Base-by-base conservation (phyloP, 768 basidiomycete genomes). In the Kwoniella europaea region DNA sequence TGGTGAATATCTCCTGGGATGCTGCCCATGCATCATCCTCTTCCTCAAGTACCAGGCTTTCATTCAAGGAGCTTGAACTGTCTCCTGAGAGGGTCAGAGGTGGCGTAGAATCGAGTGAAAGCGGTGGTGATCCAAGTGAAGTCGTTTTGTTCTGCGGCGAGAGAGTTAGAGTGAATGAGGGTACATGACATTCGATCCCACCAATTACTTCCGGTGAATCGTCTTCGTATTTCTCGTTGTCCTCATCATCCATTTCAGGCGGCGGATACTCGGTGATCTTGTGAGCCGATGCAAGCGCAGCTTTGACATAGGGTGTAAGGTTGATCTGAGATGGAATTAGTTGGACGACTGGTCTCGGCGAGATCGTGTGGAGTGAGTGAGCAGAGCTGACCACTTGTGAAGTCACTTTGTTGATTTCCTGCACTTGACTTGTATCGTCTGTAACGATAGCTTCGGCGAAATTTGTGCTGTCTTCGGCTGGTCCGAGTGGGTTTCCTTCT, bases 161-260 rank as follows among this genome's bases (percentile, higher is more conserved):
- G 10, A 27, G 1, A 10, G 59, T n/a, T 10, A 61, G 41, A 16
- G 41, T 7, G 41, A 61, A 43, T n/a, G 59, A 61, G 18, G 59
- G 59, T 20, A 61, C 7, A 20, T 61, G 59, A 44, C 59, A 61
- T 61, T 61, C 59, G 18, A 61, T 61, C n/a, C 59, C 59, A 43
- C 59, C 59, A 15, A 61, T 61, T 15, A 61, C 42, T 61, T 44
- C 20, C 41, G 59, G 59, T 61, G 42, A 9, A 55, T 55, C 54
- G 3, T n/a, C 12, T 61, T 43, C 57, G 16, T 59, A 18, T 41
- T n/a, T 22, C 55, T n/a, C 42, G 41, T 61, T n/a, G 6, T 50
- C 20, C 42, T 44, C 42, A 35, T 44, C 22, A 61, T 43, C 29
- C 16, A 43, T 16, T 20, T 61, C 59, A 20, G 59, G 41, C 13